Conservation (phyloP, 2,329 filamentous ascomycete genomes). For the Cercospora sesami region DNA sequence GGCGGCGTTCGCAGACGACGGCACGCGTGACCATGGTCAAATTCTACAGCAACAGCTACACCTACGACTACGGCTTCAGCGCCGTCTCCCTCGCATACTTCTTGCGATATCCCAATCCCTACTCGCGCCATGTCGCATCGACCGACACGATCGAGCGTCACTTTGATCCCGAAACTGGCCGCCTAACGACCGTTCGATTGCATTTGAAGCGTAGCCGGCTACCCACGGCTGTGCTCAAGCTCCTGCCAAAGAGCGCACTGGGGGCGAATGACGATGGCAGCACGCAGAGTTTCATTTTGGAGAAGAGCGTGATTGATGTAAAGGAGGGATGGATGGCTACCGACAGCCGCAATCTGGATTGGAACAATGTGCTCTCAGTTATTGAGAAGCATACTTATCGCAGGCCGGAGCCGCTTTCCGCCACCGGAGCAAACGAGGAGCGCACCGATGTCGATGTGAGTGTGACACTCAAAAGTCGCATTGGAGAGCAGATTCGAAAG, state of each 20-base stretch:
- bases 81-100: slow-evolving; percentile 88
- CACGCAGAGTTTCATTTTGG: slow-evolving; percentile 76
- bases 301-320: slow-evolving; percentile 76
- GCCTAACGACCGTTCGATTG: slow-evolving; percentile 74
- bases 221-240: slow-evolving; percentile 70
- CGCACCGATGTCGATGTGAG: slow-evolving; percentile 70
- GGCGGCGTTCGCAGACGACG: slow-evolving; percentile 15
- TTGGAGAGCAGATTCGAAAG: slow-evolving; percentile 67
- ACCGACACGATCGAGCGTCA: slow-evolving; percentile 77
- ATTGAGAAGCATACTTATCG: slow-evolving; percentile 73
- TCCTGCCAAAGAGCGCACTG: slow-evolving; percentile 68
- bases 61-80: slow-evolving; percentile 78
- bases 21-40: slow-evolving; percentile 48
- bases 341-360: slow-evolving; percentile 78
- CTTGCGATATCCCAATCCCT: slow-evolving; percentile 84
- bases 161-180: slow-evolving; percentile 71
- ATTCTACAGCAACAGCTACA: slow-evolving; percentile 60
- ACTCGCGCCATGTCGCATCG: slow-evolving; percentile 77
- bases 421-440: slow-evolving; percentile 35
- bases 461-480: slow-evolving; percentile 69
- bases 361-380: slow-evolving; percentile 75
- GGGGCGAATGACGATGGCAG: slow-evolving; percentile 58
- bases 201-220: slow-evolving; percentile 81
- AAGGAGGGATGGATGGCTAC: slow-evolving; percentile 80
- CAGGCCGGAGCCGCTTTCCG: slow-evolving; percentile 41